Evolutionary conservation across 148 eudicot species (phyloP).

Genomic region (Pouteria glomerata): DNA sequence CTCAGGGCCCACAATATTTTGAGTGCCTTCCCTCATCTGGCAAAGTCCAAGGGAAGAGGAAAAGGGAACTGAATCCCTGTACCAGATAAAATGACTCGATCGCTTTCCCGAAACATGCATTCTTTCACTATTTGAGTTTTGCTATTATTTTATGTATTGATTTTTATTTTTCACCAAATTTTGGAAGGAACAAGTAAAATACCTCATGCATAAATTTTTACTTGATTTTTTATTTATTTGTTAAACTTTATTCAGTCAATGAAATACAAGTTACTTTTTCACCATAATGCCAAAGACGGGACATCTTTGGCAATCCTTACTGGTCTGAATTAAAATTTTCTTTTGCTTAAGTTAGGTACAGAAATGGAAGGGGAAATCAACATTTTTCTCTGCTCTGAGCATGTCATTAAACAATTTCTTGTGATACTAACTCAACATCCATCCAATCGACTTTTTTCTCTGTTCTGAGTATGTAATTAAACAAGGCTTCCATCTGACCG

Average conservation of each 20-base stretch:
- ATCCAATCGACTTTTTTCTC: not conserved
- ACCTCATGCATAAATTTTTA: conserved; percentile 3
- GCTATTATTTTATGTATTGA: not conserved
- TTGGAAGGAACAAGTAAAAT: not conserved
- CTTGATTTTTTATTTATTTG: not conserved
- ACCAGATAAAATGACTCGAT: conserved; percentile 2
- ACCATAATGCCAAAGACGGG: not conserved
- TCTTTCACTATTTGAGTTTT: conserved; percentile 16
- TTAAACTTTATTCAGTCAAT: not conserved
- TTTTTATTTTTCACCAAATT: conserved; percentile 15
- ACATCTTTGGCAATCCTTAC: not conserved
- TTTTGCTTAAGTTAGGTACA: too few species aligned
- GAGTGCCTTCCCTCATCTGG: conserved; percentile 69
- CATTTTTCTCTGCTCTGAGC: not conserved
- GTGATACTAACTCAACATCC: too few species aligned
- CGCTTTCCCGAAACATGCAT: conserved; percentile 13
- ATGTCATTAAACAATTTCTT: too few species aligned
- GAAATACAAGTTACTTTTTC: not conserved
- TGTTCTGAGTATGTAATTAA: not conserved
- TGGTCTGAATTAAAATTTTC: too few species aligned
- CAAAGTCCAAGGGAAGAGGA: conserved; percentile 50
- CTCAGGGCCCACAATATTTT: conserved; percentile 77
- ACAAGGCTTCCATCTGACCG: not conserved
- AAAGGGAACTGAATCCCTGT: conserved; percentile 40
- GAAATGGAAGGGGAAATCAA: too few species aligned